These are phyloP conservation scores for Teratosphaeria gauchensis DNA, from an alignment of 2,329 filamentous ascomycete species.

Conservation along the genomic window DNA sequence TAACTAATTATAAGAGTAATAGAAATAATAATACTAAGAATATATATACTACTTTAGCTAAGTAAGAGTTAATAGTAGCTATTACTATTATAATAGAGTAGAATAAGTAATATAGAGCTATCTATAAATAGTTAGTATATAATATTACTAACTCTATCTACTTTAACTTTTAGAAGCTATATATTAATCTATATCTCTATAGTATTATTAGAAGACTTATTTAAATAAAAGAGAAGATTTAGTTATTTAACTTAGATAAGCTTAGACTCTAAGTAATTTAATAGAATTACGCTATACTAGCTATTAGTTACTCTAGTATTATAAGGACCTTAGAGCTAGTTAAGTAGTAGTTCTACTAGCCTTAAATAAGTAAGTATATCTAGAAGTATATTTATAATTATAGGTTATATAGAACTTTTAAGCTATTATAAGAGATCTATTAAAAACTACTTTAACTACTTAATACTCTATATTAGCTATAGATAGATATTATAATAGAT, in stretches of 20 bases:
- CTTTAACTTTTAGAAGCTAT: too few relatives aligned
- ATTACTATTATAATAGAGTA: too few relatives aligned
- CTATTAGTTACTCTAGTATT: not conserved
- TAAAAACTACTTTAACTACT: not conserved
- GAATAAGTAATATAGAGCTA: too few relatives aligned
- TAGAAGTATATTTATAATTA: not conserved
- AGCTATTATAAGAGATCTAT: not conserved
- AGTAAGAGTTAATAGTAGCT: too few relatives aligned
- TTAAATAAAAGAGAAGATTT: not conserved
- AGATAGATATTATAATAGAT: not conserved
- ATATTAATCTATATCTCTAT: too few relatives aligned
- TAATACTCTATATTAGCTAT: not conserved
- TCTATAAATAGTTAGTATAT: too few relatives aligned
- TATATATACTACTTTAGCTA: too few relatives aligned
- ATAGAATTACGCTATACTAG: not conserved
- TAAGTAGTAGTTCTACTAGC: not conserved
- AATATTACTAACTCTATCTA: too few relatives aligned
- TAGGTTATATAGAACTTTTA: not conserved
- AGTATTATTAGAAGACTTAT: too few relatives aligned
- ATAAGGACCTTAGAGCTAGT: not conserved
- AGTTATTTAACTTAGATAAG: too few relatives aligned
- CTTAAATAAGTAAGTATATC: not conserved
- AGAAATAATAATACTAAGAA: too few relatives aligned
- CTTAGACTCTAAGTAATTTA: not conserved
- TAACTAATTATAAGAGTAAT: too few relatives aligned